Evolutionary conservation across 169 alveolate species (phyloP).

Genomic region (Eimeria mitis): DNA sequence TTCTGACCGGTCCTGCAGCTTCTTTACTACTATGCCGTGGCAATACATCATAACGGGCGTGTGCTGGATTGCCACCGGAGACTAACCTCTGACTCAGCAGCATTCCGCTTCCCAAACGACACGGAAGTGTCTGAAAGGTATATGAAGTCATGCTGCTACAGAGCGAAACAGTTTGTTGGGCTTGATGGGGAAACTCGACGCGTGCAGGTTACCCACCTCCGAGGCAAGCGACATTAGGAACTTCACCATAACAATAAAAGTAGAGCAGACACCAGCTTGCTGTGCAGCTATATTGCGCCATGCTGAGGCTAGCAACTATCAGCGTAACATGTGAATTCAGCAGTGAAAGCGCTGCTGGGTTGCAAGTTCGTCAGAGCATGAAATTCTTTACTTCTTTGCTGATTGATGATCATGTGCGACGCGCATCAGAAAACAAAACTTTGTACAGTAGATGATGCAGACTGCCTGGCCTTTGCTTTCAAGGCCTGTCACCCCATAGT

Average conservation of each 20-base stretch:
- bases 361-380: background rate
- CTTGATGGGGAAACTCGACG: constrained; percentile 71
- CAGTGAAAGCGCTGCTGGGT: background rate
- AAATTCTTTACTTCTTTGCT: background rate
- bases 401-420: background rate
- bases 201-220: constrained; percentile 73
- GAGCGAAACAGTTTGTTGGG: constrained; percentile 69
- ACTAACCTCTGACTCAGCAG: constrained; percentile 55
- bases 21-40: constrained; percentile 61
- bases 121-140: constrained; percentile 76
- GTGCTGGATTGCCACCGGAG: constrained; percentile 76
- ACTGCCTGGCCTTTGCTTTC: background rate
- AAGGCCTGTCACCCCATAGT: background rate
- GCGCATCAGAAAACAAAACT: background rate
- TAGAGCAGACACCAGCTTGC: background rate
- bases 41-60: constrained; percentile 75
- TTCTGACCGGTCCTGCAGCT: constrained; percentile 26
- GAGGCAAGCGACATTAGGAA: constrained; percentile 12
- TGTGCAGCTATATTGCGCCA: background rate
- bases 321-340: too few species aligned
- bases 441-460: background rate
- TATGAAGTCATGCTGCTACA: constrained; percentile 76
- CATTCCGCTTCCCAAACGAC: constrained; percentile 80
- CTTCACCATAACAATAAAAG: background rate
- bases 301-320: background rate